Conservation (phyloP, 2,329 filamentous ascomycete species). For the Colletotrichum sp. region DNA sequence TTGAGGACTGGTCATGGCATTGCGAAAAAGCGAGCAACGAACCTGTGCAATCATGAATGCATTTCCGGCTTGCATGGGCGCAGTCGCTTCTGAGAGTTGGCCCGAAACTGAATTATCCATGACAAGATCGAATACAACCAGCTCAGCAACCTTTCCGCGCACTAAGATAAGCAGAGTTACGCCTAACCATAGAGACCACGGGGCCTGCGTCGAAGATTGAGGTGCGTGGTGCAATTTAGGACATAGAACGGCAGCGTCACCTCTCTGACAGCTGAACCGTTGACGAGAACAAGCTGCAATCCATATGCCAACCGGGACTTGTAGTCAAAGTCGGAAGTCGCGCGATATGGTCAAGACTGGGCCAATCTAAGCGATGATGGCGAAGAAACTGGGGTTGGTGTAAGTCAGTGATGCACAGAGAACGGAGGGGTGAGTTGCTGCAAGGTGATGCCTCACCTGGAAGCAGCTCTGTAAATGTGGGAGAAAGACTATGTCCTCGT, state of each 20-base stretch:
- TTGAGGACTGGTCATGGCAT: neutral
- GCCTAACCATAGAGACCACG: neutral
- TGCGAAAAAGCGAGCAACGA: slow-evolving; percentile 30
- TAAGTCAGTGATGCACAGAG: neutral
- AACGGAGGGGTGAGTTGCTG: neutral
- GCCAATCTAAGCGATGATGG: neutral
- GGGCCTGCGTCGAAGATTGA: neutral
- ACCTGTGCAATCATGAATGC: neutral
- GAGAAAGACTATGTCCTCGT: neutral
- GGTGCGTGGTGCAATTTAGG: neutral
- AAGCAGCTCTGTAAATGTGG: neutral
- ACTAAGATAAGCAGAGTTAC: neutral
- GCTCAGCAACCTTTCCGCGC: neutral
- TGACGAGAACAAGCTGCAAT: neutral
- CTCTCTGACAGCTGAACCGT: neutral
- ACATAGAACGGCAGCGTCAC: neutral
- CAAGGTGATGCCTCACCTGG: neutral
- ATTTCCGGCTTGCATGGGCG: neutral
- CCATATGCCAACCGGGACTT: neutral
- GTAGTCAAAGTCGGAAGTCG: neutral
- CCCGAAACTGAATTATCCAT: neutral
- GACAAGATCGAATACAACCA: neutral
- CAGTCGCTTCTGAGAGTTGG: neutral
- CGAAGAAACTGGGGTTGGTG: neutral
- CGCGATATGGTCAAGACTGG: neutral